Evolutionary conservation across 1,139 yeast species (phyloP).

Genomic region (Debaryomyces robertsiae): DNA sequence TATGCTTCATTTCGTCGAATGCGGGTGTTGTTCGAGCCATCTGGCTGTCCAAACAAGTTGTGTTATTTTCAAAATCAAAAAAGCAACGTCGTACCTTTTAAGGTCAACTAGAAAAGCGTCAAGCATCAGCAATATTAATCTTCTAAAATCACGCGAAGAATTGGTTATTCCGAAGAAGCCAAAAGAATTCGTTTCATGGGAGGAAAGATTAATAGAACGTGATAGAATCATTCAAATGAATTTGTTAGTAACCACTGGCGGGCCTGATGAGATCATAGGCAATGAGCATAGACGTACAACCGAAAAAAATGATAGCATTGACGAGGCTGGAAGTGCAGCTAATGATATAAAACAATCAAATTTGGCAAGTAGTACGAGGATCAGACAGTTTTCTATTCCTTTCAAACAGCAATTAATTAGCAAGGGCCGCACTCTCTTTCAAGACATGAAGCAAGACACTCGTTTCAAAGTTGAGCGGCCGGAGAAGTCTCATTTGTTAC

Average conservation of each 20-base stretch:
- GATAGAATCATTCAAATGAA: slow-evolving; percentile 32
- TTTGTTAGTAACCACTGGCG: slow-evolving; percentile 22
- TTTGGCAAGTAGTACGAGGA: slow-evolving; percentile 12
- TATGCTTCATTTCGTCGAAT: slow-evolving; percentile 55
- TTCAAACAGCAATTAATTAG: slow-evolving; percentile 25
- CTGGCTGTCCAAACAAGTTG: slow-evolving; percentile 51
- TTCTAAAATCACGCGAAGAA: slow-evolving; percentile 44
- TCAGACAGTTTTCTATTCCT: slow-evolving; percentile 22
- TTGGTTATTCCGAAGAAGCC: slow-evolving; percentile 36
- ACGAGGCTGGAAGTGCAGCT: slow-evolving; percentile 7
- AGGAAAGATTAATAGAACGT: slow-evolving; percentile 35
- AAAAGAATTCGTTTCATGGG: slow-evolving; percentile 43
- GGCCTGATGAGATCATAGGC: slow-evolving; percentile 8
- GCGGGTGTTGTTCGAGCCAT: slow-evolving; percentile 63
- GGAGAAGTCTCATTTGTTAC: slow-evolving; percentile 14
- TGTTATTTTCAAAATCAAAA: slow-evolving; percentile 60
- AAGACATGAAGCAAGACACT: slow-evolving; percentile 5
- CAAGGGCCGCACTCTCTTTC: slow-evolving; percentile 10
- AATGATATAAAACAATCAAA: slow-evolving; percentile 1
- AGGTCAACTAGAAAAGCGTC: slow-evolving; percentile 60
- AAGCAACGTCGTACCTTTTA: slow-evolving; percentile 58
- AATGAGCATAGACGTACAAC: slow-evolving; percentile 9
- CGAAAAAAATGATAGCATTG: slow-evolving; percentile 13
- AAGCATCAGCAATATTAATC: slow-evolving; percentile 39
- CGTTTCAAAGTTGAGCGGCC: slow-evolving; percentile 5